Base-by-base conservation (phyloP, 116 monocot genomes). In the Thalassia testudinum region DNA sequence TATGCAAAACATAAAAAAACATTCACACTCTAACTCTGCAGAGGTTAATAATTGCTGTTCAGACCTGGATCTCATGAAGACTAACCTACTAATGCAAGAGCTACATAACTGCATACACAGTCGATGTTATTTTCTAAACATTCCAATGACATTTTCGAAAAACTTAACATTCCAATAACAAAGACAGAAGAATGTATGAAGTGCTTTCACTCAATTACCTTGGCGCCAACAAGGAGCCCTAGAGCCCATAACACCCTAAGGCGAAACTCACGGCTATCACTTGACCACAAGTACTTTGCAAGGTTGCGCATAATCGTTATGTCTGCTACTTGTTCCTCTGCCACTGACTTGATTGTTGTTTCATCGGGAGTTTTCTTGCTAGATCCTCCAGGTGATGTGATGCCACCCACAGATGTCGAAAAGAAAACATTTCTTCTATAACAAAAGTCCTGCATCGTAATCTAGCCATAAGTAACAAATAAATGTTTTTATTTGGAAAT, bases 181-280 rank as follows among this genome's bases (percentile, higher is more conserved):
- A n/a, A n/a, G n/a, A n/a, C n/a, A n/a, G n/a, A n/a, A n/a, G n/a
- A n/a, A n/a, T n/a, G n/a, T 50, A 43, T 5, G 43, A 37, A 34
- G 10, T 34, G 10, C 6, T 34, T 34, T 34, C 10, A 34, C 30
- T 34, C 10, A 10, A 56, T 43, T 61, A 93, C 92, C 87, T 92
- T 93, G 50, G 93, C 87, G 21, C 84, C 81, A 50, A 87, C 64
- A 56, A 93, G 87, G 48, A 93, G 83, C 54, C 68, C 67, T 51
- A 93, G 66, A 21, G 93, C 74, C 40, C 80, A 42, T 6, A 71
- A 34, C 26, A 83, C 75, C 59, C 93, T 83, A 7, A 80, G 53
- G 14, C 77, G 83, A 51, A 87, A 93, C 22, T 93, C 93, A 19
- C 49, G 42, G 60, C 73, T 87, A 52, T 87, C 87, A 53, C 75